Conservation (phyloP, 2,329 filamentous ascomycete genomes). For the Chaetothyriales sp. region DNA sequence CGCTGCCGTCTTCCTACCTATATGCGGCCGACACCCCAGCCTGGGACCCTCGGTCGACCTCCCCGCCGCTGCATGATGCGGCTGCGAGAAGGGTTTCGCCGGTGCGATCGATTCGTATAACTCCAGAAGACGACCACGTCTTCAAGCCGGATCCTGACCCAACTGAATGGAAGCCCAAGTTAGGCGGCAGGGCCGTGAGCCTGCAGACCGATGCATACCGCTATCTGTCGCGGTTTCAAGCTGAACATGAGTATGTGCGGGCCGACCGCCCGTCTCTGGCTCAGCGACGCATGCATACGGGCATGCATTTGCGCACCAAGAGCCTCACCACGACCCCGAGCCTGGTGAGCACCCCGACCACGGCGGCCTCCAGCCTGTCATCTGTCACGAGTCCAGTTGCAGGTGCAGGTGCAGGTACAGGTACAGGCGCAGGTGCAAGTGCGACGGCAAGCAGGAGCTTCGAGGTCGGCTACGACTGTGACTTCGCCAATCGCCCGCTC, state of each 20-base stretch:
- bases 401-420: slow-evolving; percentile 9
- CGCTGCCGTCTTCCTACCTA: slow-evolving; percentile 19
- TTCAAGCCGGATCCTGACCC: slow-evolving; percentile 33
- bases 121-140: slow-evolving; percentile 23
- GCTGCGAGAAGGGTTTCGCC: slow-evolving; percentile 15
- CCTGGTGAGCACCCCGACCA: slow-evolving; percentile 25
- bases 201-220: slow-evolving; percentile 28
- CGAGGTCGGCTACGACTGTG: slow-evolving; percentile 8
- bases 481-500: slow-evolving; percentile 23
- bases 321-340: slow-evolving; percentile 7
- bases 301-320: slow-evolving; percentile 17
- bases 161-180: slow-evolving; percentile 35
- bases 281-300: slow-evolving; percentile 23
- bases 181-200: slow-evolving; percentile 16
- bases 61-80: slow-evolving; percentile 25
- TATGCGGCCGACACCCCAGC: slow-evolving; percentile 20
- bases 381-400: slow-evolving; percentile 22
- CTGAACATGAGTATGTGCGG: neutral
- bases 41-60: slow-evolving; percentile 24
- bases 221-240: slow-evolving; percentile 31
- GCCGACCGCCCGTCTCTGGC: slow-evolving; percentile 6
- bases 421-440: slow-evolving; percentile 3
- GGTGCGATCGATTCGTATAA: slow-evolving; percentile 24
- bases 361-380: slow-evolving; percentile 26
- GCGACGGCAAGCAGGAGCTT: neutral